Base-by-base conservation (phyloP, 495 filamentous ascomycete genomes). In the Aspergillus nanangensis region DNA sequence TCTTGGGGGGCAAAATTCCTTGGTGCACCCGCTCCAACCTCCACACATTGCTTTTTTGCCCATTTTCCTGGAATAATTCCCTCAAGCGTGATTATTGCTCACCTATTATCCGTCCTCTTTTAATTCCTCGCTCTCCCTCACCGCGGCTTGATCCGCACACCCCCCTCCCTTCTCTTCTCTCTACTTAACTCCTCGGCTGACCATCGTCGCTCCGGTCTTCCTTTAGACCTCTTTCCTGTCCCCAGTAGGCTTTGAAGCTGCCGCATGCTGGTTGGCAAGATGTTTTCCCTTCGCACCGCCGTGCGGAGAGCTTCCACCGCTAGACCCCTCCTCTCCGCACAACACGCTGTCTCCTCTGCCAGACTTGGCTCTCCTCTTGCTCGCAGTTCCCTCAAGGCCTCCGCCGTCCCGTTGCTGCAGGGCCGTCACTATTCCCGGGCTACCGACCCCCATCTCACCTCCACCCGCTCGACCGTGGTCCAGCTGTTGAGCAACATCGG, bases 401-500 rank as follows among this genome's bases (percentile, higher is more conserved):
- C 57, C 33, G 55, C 60, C 11, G 49, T 53, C 14, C 57, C 67
- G 25, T 45, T 61, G 29, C 48, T 61, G 41, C 66, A 69, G 43
- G 44, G 40, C 38, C 75, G 76, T 40, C 48, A 55, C 25, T 78
- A 76, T 52, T 73, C 74, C 25, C 75, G 75, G 34, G 58, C 69
- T 5, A 40, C 67, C 8, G 74, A 77, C 35, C 53, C 72, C 47
- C 62, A 74, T 40, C 57, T 78, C 17, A 75, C 72, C 29, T 74
- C 76, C 13, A 95, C 91, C 33, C 82, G 93, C 45, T 84, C 83
- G 21, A 95, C 94, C 44, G 91, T 98, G 32, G 83, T 96, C 49
- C 91, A 96, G 69, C 75, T 96, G 47, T 76, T 97, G 45, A 95
- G 90, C 73, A 95, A 94, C 62, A 93, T 97, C 56, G 91, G 89